Evolutionary conservation across 1,284 basidiomycete genomes (phyloP), one percentile per base, ranked within the genome.

Genomic region (Golubevia pallescens): DNA sequence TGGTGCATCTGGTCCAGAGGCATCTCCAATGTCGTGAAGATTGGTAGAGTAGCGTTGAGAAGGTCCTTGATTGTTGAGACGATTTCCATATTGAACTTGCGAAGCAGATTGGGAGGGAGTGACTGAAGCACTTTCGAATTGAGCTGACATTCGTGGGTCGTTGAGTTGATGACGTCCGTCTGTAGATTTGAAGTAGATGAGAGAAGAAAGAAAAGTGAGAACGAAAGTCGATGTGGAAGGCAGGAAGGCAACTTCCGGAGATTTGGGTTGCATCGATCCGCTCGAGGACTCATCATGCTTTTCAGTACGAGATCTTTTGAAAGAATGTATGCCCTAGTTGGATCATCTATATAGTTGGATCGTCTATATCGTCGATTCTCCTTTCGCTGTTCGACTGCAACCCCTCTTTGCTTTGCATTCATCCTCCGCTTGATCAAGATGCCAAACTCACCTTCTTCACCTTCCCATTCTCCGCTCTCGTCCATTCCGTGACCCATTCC

Each of bases 51-150:
- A 58, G n/a, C 56, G 24, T 1, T 38, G 57, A 14, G 58, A 38
- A 24, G 63, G 20, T 24, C 63, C 58, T 16, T 56, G 42, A 28
- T 64, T 51, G n/a, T 42, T 32, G 23, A 48, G 54, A 53, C 53
- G 20, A 54, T 57, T 20, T 63, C 71, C 65, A 16, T 73, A 65
- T 54, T 71, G 61, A 52, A 75, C 63, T 52, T 81, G 78, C 38
- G 77, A 79, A 6, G 78, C 78, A 13, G 78, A 81, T 58, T 81
- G 78, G 1, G 77, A 81, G 1, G 78, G 78, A 2, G 78, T 81
- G 8, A 81, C 77, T 2, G 74, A 77, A 7, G 77, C 70, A 21
- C 62, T 70, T 55, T 81, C 78, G 56, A 78, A 77, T 7, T 24
- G 6, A 1, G 23, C 13, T 13, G 55, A 57, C 55, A 57, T 57